These are phyloP conservation scores for Yamadazyma membranifaciens DNA, from an alignment of 1,139 yeast species.

Conservation along the genomic window DNA sequence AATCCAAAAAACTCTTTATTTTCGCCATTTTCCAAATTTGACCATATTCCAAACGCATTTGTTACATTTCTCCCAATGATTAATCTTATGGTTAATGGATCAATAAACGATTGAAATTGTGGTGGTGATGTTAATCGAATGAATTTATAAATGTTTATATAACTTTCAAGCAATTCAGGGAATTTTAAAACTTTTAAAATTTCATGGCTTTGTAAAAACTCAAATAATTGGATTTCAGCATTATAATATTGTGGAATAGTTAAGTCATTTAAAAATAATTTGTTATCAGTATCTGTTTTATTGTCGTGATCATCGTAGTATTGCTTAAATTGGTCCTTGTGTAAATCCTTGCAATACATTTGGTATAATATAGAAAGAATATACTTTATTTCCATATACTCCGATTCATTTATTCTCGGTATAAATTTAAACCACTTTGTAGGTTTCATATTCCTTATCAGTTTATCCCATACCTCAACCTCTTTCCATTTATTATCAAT, in stretches of 20 bases:
- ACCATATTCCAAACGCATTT: slow-evolving; percentile 79
- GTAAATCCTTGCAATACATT: slow-evolving; percentile 11
- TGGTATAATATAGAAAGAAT: slow-evolving; percentile 31
- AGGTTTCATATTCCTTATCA: slow-evolving; percentile 23
- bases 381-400: slow-evolving; percentile 39
- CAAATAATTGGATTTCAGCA: slow-evolving; percentile 34
- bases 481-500: slow-evolving; percentile 27
- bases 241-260: slow-evolving; percentile 11
- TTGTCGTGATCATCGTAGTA: neutral
- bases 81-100: slow-evolving; percentile 40
- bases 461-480: slow-evolving; percentile 37
- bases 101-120: slow-evolving; percentile 35
- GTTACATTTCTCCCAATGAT: slow-evolving; percentile 64
- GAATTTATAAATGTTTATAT: slow-evolving; percentile 51
- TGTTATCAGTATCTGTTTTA: neutral
- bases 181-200: slow-evolving; percentile 44
- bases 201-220: slow-evolving; percentile 56
- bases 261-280: slow-evolving; percentile 12
- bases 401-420: slow-evolving; percentile 35
- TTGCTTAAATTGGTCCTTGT: neutral
- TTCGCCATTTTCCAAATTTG: slow-evolving; percentile 34
- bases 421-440: slow-evolving; percentile 26
- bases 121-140: slow-evolving; percentile 42
- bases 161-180: slow-evolving; percentile 52
- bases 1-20: slow-evolving; percentile 67